Percentiles rank a stretch among this genome's conserved stretches.
Conservation (phyloP, 306 rosid species). For the Dalbergia oliveri region DNA sequence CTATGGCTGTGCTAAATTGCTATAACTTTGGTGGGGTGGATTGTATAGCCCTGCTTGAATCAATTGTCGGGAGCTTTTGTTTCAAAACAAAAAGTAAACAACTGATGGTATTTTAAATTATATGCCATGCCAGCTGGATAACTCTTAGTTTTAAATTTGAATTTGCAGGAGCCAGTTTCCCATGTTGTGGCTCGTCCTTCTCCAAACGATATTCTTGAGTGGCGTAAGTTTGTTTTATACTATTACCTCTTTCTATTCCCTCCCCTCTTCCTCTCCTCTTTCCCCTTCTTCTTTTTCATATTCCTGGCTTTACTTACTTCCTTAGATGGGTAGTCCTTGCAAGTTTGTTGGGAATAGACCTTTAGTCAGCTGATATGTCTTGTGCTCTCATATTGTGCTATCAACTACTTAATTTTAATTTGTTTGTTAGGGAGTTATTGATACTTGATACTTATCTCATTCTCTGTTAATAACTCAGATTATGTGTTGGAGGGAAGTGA, state of each 20-base stretch:
- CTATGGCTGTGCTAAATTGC: constrained; percentile 7
- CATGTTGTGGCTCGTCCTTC: constrained; percentile 95
- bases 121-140: constrained; percentile 17
- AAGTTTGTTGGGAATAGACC: not conserved
- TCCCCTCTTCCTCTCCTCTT: not conserved
- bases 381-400: not conserved
- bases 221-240: constrained; percentile 80
- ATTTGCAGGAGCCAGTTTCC: constrained; percentile 89
- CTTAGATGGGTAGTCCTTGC: not conserved
- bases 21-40: not conserved
- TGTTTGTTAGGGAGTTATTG: constrained; percentile 32
- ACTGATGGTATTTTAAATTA: constrained; percentile 7
- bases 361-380: constrained; percentile 6
- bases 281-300: not conserved
- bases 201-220: constrained; percentile 94
- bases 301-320: not conserved
- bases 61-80: not conserved
- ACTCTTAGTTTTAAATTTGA: constrained; percentile 47
- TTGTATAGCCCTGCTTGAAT: constrained; percentile 27
- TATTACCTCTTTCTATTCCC: not conserved
- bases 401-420: constrained; percentile 31
- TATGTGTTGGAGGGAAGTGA: constrained; percentile 97
- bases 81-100: not conserved
- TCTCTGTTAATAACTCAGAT: constrained; percentile 61
- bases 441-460: constrained; percentile 36